These are phyloP conservation scores for Haberlea rhodopensis DNA, from an alignment of 257 asterid genomes.

Conservation along the genomic window DNA sequence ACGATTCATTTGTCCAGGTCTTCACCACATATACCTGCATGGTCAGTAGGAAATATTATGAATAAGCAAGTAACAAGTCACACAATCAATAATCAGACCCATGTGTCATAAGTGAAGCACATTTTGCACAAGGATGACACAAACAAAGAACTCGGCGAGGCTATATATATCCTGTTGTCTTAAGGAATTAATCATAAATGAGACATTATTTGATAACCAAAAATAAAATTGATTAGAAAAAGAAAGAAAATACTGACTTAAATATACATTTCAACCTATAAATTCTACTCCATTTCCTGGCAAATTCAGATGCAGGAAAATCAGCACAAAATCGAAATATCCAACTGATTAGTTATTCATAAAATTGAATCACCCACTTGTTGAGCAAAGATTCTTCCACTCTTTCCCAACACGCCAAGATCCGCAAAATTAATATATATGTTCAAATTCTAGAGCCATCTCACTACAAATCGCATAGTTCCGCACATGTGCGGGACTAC, in stretches of 20 bases:
- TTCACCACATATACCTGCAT: slow-evolving; percentile 27
- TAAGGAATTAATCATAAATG: not conserved
- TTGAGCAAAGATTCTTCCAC: not conserved
- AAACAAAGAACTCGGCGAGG: slow-evolving; percentile 4
- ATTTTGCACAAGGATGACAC: not conserved
- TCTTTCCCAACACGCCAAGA: slow-evolving; percentile 3
- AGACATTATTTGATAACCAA: not conserved
- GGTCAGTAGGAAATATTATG: slow-evolving; percentile 13
- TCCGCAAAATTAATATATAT: not conserved
- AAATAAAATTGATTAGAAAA: slow-evolving; percentile 13
- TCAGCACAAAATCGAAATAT: too few species aligned
- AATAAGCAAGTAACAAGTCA: slow-evolving; percentile 5
- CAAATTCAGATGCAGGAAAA: not conserved
- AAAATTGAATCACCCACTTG: slow-evolving; percentile 1
- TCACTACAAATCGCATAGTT: slow-evolving; percentile 1
- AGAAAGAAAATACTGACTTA: not conserved
- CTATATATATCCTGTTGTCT: not conserved
- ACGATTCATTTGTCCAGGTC: slow-evolving; percentile 19
- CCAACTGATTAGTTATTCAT: too few species aligned
- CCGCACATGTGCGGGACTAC: too few species aligned
- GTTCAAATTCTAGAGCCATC: not conserved
- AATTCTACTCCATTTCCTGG: not conserved
- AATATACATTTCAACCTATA: not conserved
- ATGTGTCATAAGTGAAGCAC: slow-evolving; percentile 4
- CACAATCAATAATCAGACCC: too few species aligned